Conservation (phyloP, 2,329 filamentous ascomycete genomes). For the Aspergillus transmontanensis region DNA sequence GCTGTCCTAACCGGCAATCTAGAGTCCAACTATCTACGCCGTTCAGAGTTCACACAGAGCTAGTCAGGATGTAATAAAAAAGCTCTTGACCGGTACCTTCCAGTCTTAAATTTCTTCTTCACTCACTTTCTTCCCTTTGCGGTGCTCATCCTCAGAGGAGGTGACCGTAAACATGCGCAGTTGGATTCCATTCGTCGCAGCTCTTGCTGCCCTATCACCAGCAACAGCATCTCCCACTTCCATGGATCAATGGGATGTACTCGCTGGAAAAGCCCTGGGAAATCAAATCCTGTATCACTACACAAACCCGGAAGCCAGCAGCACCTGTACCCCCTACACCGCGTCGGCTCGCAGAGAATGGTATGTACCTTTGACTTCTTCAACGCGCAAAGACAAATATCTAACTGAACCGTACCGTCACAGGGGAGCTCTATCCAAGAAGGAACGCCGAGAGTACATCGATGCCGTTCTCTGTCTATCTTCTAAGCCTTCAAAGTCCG, state of each 20-base stretch:
- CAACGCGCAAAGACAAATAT: not conserved
- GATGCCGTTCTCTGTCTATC: conserved; percentile 49
- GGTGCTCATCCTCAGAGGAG: not conserved
- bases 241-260: conserved; percentile 15
- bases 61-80: not conserved
- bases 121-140: not conserved
- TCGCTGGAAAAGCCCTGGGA: conserved; percentile 12
- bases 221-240: conserved; percentile 7
- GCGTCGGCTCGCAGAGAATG: conserved; percentile 22
- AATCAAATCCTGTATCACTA: conserved; percentile 16
- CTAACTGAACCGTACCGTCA: not conserved
- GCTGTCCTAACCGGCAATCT: not conserved
- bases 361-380: conserved; percentile 4
- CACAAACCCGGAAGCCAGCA: conserved; percentile 6
- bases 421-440: conserved; percentile 10
- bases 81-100: not conserved
- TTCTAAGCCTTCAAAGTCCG: not conserved
- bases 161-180: not conserved
- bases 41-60: not conserved
- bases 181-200: conserved; percentile 10
- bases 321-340: conserved; percentile 17
- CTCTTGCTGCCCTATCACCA: conserved; percentile 10
- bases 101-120: no score
- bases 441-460: conserved; percentile 40
- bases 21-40: not conserved